Evolutionary conservation across 164 flowering plant species (phyloP), one percentile per base, ranked within the genome.

Genomic region (Malania oleifera): DNA sequence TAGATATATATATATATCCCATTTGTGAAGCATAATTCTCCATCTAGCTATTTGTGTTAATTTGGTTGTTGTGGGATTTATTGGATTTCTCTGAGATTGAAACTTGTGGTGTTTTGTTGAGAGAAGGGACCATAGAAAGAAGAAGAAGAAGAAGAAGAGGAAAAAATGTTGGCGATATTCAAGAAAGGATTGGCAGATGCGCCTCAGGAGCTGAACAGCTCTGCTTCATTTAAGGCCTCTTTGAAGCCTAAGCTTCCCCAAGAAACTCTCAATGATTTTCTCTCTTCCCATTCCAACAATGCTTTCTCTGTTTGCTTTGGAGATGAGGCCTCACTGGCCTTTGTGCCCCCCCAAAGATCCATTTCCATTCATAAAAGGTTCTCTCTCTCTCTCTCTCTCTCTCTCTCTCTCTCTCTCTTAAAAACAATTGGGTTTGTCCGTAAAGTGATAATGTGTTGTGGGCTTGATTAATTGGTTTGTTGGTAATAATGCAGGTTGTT

Each of bases 131-230:
- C 44, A 26, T 7, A 2, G 8, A 44, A 37, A 63, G 19, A 23
- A 7, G 23, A 72, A 71, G 44, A 10, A 43, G 22, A 43, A 43
- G 9, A 43, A 43, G 5, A 13, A 9, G 3, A 11, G 17, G 2
- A 43, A 22, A 43, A 43, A 43, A 84, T 84, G 89, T 73, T 84
- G 75, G 83, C 76, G 3, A 70, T 82, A 48, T 84, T 84, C 75
- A 77, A 71, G 67, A 74, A 78, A 35, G 77, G 57, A 15, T 41
- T 78, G 61, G 75, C 75, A 20, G 59, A 76, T 27, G 69, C 85
- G 24, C 89, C 89, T 1, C 48, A 70, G 68, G 89, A 84, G 69
- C 73, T 84, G 10, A 60, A 80, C 50, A 77, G 86, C 57, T 77
- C 83, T 1, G 78, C 74, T 19, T 52, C 80, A 2, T 20, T 29